A percentile compares a stretch with the other conserved stretches of the same genome.
Evolutionary conservation across 176 grass and related monocot genomes (phyloP).

Genomic region (Chloris gayana): DNA sequence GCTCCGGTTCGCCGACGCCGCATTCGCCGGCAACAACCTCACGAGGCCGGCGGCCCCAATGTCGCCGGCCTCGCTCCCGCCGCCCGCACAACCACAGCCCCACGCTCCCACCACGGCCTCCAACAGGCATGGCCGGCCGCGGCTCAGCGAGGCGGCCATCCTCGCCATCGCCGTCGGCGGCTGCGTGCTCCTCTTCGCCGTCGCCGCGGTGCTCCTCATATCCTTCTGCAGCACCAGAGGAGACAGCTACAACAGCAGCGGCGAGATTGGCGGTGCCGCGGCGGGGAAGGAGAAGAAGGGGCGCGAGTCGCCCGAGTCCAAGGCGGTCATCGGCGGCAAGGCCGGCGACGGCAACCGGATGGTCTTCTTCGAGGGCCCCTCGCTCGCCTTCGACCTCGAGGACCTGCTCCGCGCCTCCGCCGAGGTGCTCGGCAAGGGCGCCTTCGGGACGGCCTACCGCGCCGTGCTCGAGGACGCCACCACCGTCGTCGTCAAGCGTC

Average conservation of each 20-base stretch:
- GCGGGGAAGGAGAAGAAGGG: slow-evolving; percentile 50
- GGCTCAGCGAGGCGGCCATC: slow-evolving; percentile 61
- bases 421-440: slow-evolving; percentile 91
- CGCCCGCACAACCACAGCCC: no score
- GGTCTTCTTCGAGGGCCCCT: slow-evolving; percentile 82
- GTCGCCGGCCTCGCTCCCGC: neutral
- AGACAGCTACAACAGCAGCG: neutral
- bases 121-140: slow-evolving; percentile 14
- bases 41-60: slow-evolving; percentile 6
- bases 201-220: slow-evolving; percentile 54
- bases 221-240: slow-evolving; percentile 53
- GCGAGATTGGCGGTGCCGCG: neutral
- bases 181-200: slow-evolving; percentile 37
- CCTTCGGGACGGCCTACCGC: slow-evolving; percentile 86
- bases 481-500: slow-evolving; percentile 87
- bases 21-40: slow-evolving; percentile 65
- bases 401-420: slow-evolving; percentile 92
- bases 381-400: slow-evolving; percentile 88
- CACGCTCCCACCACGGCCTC: neutral
- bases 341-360: slow-evolving; percentile 73
- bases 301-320: slow-evolving; percentile 65
- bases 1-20: slow-evolving; percentile 43
- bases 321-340: slow-evolving; percentile 63
- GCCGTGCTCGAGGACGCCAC: slow-evolving; percentile 89
- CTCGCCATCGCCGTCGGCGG: slow-evolving; percentile 79